Conservation (phyloP, 2,329 filamentous ascomycete genomes). For the Diaporthe sp. region DNA sequence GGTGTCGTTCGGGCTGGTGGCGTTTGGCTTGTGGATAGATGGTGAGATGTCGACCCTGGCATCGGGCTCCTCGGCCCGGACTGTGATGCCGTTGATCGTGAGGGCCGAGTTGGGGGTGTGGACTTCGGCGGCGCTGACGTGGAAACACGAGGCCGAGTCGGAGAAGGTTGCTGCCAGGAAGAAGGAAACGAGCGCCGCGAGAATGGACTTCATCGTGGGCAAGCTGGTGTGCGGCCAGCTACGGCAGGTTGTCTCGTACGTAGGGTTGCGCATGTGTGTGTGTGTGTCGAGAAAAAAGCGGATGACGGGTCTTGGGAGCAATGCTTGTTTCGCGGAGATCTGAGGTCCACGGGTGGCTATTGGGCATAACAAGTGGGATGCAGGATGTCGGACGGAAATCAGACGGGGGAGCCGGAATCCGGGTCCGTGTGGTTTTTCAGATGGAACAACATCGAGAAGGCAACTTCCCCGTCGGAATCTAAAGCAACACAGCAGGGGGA, state of each 20-base stretch:
- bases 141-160: not conserved
- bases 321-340: conserved; percentile 9
- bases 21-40: not conserved
- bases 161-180: not conserved
- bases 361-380: conserved; percentile 3
- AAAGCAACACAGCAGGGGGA: conserved; percentile 1
- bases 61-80: not conserved
- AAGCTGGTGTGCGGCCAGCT: not conserved
- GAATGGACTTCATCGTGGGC: conserved; percentile 4
- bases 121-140: conserved; percentile 14
- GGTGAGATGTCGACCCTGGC: not conserved
- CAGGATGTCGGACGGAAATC: conserved; percentile 13
- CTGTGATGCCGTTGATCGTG: not conserved
- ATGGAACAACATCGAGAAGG: conserved; percentile 24
- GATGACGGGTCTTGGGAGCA: conserved; percentile 22
- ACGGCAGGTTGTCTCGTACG: not conserved
- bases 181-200: not conserved
- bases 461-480: conserved; percentile 7
- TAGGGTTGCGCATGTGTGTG: too few relatives aligned
- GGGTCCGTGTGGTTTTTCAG: not conserved
- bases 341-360: not conserved
- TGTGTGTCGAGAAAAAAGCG: not conserved
- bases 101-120: not conserved
- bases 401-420: not conserved
- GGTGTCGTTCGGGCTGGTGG: not conserved